Evolutionary conservation across 768 basidiomycete species (phyloP).

Genomic region (Lyophyllum shimeji): DNA sequence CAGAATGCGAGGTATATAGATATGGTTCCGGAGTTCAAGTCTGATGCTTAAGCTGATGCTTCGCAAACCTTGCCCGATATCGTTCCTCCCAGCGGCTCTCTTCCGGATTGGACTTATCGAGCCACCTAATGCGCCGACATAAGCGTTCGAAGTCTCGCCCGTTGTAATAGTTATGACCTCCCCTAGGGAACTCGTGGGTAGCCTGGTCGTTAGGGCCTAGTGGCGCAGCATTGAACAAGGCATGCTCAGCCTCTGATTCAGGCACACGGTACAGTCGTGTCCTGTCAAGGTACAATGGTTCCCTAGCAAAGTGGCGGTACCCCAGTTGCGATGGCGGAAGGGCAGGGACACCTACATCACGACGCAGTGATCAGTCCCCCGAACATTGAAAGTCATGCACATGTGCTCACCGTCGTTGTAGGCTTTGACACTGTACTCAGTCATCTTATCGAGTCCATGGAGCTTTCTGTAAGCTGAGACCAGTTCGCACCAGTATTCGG

Average conservation of each 20-base stretch:
- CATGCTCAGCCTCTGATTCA: conserved; percentile 42
- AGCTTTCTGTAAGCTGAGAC: conserved; percentile 31
- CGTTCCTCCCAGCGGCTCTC: conserved; percentile 44
- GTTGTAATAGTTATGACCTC: conserved; percentile 67
- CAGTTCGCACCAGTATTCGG: conserved; percentile 39
- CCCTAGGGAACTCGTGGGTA: conserved; percentile 40
- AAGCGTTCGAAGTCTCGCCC: conserved; percentile 51
- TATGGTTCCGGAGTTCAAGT: neutral
- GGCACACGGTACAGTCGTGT: conserved; percentile 50
- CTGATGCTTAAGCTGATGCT: neutral
- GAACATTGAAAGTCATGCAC: neutral
- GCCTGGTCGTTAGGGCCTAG: conserved; percentile 15
- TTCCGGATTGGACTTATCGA: conserved; percentile 33
- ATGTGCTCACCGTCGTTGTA: conserved; percentile 53
- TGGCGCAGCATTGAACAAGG: conserved; percentile 38
- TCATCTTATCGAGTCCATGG: conserved; percentile 35
- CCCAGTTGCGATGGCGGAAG: conserved; percentile 54
- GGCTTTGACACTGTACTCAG: conserved; percentile 51
- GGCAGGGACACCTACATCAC: conserved; percentile 47
- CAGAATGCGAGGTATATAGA: neutral
- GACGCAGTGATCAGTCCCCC: neutral
- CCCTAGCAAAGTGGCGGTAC: conserved; percentile 48
- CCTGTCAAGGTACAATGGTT: conserved; percentile 49
- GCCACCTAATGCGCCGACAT: conserved; percentile 40
- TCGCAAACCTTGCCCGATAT: conserved; percentile 24